Evolutionary conservation across 2,329 filamentous ascomycete species (phyloP).

Genomic region (Neonectria magnoliae): DNA sequence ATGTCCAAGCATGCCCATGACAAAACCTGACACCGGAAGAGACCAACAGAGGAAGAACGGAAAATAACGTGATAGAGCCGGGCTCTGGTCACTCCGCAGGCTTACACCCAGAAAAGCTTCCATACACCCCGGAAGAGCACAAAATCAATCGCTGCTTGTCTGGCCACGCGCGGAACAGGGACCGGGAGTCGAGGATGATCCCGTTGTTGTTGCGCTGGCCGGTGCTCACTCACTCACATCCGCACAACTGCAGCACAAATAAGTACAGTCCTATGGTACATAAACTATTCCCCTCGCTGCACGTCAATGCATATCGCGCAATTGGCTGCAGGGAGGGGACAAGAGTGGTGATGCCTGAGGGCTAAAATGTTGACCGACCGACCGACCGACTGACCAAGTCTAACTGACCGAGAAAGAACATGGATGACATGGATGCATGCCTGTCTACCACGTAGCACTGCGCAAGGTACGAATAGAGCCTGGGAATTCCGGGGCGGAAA

Average conservation of each 20-base stretch:
- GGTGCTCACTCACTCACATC: slow-evolving; percentile 15
- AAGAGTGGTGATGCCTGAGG: not conserved
- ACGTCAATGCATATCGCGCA: slow-evolving; percentile 20
- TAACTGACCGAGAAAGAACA: not conserved
- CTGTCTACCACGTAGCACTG: too few species aligned
- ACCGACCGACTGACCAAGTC: slow-evolving; percentile 9
- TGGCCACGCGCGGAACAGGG: slow-evolving; percentile 38
- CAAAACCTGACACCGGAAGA: not conserved
- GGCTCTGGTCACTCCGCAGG: slow-evolving; percentile 8
- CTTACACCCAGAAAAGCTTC: not conserved
- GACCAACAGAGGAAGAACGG: not conserved
- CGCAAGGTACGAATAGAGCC: not conserved
- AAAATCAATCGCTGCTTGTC: slow-evolving; percentile 19
- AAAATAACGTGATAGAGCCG: not conserved
- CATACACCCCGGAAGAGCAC: slow-evolving; percentile 16
- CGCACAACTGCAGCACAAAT: slow-evolving; percentile 12
- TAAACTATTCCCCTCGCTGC: not conserved
- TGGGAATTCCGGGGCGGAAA: slow-evolving; percentile 15
- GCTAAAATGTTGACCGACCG: not conserved
- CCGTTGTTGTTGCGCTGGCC: slow-evolving; percentile 25
- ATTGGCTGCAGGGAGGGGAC: slow-evolving; percentile 12
- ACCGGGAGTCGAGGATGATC: slow-evolving; percentile 26
- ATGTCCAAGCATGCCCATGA: too few species aligned
- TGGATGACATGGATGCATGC: slow-evolving; percentile 10
- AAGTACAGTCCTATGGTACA: not conserved